A percentile compares a stretch with the other conserved stretches of the same genome.
phyloP scores from a whole-genome alignment of 1,284 basidiomycete species.

The Leucoagaricus sp. region DNA sequence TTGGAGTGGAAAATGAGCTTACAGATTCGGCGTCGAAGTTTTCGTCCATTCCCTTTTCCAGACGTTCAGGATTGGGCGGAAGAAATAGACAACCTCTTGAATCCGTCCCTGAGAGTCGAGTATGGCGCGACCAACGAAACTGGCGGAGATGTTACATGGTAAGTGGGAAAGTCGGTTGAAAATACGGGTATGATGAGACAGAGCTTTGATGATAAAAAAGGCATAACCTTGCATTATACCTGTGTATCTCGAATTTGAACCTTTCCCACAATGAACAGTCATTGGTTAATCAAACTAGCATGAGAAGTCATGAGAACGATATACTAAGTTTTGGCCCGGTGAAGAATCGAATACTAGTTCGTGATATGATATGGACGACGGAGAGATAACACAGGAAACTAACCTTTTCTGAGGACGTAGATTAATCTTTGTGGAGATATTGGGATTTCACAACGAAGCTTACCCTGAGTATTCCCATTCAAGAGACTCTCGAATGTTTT shows the following conservation, averaged over 20 bases:
- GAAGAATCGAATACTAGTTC: conserved; percentile 40
- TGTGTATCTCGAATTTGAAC: conserved; percentile 37
- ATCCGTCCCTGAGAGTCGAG: conserved; percentile 25
- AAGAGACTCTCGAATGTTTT: neutral
- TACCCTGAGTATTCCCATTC: neutral
- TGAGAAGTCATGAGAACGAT: conserved; percentile 7
- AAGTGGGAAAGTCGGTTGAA: conserved; percentile 23
- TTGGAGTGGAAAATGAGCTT: neutral
- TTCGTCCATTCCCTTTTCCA: conserved; percentile 36
- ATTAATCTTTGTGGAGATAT: neutral
- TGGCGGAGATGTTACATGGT: conserved; percentile 13
- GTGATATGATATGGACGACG: conserved; percentile 36
- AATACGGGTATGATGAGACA: conserved; percentile 34
- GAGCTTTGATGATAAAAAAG: conserved; percentile 30
- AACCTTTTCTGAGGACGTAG: conserved; percentile 18
- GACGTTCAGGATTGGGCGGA: conserved; percentile 45
- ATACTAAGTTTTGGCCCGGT: conserved; percentile 39
- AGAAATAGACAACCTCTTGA: conserved; percentile 29
- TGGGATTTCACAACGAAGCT: neutral
- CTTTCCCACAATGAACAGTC: conserved; percentile 22
- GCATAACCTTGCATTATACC: conserved; percentile 40
- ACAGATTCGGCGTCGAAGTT: conserved; percentile 28
- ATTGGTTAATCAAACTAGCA: neutral
- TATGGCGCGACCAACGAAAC: conserved; percentile 26
- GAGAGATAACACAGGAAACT: conserved; percentile 17